These are phyloP conservation scores for Aspergillus proliferans DNA, from an alignment of 2,329 filamentous ascomycete species.

Conservation along the genomic window DNA sequence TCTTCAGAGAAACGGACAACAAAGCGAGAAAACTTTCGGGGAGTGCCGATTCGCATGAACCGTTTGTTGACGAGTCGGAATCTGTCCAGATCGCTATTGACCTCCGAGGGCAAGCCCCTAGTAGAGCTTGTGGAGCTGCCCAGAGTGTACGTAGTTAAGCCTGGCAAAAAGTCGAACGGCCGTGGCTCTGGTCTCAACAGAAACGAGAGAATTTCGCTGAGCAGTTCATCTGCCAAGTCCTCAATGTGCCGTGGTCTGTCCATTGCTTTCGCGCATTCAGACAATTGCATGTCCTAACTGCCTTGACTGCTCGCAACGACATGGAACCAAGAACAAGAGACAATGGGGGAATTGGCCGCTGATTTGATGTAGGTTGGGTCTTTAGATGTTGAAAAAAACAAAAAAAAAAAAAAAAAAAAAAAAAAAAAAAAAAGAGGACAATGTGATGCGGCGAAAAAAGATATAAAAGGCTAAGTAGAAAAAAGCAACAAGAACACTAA, in stretches of 20 bases:
- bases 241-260: slow-evolving; percentile 26
- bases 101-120: slow-evolving; percentile 1
- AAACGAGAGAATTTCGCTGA: slow-evolving; percentile 28
- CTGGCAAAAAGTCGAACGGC: slow-evolving; percentile 7
- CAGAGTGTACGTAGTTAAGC: too few relatives aligned
- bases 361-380: neutral
- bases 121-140: slow-evolving; percentile 1
- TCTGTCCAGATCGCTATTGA: slow-evolving; percentile 27
- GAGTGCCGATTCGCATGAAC: slow-evolving; percentile 36
- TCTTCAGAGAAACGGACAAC: slow-evolving; percentile 30
- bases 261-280: slow-evolving; percentile 26
- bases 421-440: slow-evolving; percentile 5
- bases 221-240: slow-evolving; percentile 31
- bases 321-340: slow-evolving; percentile 20
- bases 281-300: slow-evolving; percentile 29
- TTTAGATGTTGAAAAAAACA: slow-evolving; percentile 2
- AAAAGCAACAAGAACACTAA: slow-evolving; percentile 1
- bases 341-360: neutral
- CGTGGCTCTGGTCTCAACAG: slow-evolving; percentile 17
- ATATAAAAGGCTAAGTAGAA: slow-evolving; percentile 4
- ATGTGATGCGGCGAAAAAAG: slow-evolving; percentile 9
- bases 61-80: slow-evolving; percentile 37
- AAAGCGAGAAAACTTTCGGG: slow-evolving; percentile 34
- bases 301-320: slow-evolving; percentile 22
- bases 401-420: slow-evolving; percentile 2